Conservation (phyloP, 2,329 filamentous ascomycete genomes). For the Xylariomycetidae sp. region DNA sequence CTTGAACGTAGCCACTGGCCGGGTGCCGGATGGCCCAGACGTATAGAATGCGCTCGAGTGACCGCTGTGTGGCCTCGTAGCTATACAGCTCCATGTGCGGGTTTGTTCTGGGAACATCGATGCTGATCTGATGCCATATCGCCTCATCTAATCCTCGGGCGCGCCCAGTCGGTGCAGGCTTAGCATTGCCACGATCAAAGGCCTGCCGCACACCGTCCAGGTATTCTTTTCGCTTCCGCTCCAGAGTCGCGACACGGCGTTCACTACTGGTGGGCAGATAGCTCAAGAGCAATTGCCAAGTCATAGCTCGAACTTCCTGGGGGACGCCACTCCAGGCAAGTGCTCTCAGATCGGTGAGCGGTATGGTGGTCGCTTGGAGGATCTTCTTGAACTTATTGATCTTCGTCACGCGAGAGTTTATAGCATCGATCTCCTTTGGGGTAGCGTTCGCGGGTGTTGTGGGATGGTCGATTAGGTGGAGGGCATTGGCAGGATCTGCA, state of each 20-base stretch:
- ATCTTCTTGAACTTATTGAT: constrained; percentile 99
- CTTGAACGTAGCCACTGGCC: constrained; percentile 95
- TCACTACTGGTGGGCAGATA: constrained; percentile 98
- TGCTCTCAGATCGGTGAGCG: constrained; percentile 73
- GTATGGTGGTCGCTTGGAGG: constrained; percentile 84
- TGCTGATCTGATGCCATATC: constrained; percentile 99
- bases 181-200: constrained; percentile 58
- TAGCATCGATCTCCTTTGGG: constrained; percentile 77
- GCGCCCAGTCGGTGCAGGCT: constrained; percentile 36
- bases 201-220: constrained; percentile 78
- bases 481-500: constrained; percentile 76
- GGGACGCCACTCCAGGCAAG: constrained; percentile 93
- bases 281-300: constrained; percentile 93
- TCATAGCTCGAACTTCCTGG: constrained; percentile 93
- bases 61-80: constrained; percentile 93
- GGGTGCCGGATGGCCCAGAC: constrained; percentile 97
- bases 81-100: constrained; percentile 92
- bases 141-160: constrained; percentile 78
- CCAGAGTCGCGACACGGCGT: constrained; percentile 78
- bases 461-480: constrained; percentile 90
- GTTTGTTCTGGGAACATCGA: constrained; percentile 93
- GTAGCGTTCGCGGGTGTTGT: constrained; percentile 65
- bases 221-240: constrained; percentile 94
- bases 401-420: constrained; percentile 80
- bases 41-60: constrained; percentile 89